These are phyloP conservation scores for Typha latifolia DNA, from an alignment of 176 grass and related monocot species.

Conservation along the genomic window DNA sequence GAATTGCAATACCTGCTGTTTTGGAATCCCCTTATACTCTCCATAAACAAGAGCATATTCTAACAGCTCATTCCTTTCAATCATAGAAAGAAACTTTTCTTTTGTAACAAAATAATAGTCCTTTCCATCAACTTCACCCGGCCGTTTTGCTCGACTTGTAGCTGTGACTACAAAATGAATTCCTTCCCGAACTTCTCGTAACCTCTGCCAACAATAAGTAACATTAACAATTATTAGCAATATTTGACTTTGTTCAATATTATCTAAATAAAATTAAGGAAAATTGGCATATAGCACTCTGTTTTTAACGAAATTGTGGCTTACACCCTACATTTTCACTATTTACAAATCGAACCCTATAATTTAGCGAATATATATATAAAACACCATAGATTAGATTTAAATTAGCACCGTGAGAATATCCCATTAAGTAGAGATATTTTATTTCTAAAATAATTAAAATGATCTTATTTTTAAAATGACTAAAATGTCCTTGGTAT, in stretches of 20 bases:
- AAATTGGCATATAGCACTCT: too few relatives aligned
- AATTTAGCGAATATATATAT: too few relatives aligned
- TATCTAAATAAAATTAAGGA: not conserved
- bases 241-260: not conserved
- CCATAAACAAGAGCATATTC: slow-evolving; percentile 94
- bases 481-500: too few relatives aligned
- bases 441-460: too few relatives aligned
- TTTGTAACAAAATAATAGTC: slow-evolving; percentile 88
- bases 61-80: slow-evolving; percentile 71
- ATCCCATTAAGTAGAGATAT: too few relatives aligned
- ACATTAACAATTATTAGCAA: not conserved
- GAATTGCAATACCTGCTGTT: slow-evolving; percentile 60
- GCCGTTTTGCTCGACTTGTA: slow-evolving; percentile 54
- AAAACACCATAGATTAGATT: too few relatives aligned
- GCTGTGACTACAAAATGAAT: slow-evolving; percentile 85
- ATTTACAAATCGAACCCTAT: too few relatives aligned
- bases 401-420: too few relatives aligned
- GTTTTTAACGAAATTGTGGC: too few relatives aligned
- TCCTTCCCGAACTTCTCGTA: slow-evolving; percentile 67
- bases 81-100: slow-evolving; percentile 79
- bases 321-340: too few relatives aligned
- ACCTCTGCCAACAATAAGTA: slow-evolving; percentile 27
- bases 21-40: slow-evolving; percentile 89
- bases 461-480: too few relatives aligned
- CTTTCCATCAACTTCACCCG: slow-evolving; percentile 79